Base-by-base conservation (phyloP, 345 rosid species). In the Hibiscus tridactylites region DNA sequence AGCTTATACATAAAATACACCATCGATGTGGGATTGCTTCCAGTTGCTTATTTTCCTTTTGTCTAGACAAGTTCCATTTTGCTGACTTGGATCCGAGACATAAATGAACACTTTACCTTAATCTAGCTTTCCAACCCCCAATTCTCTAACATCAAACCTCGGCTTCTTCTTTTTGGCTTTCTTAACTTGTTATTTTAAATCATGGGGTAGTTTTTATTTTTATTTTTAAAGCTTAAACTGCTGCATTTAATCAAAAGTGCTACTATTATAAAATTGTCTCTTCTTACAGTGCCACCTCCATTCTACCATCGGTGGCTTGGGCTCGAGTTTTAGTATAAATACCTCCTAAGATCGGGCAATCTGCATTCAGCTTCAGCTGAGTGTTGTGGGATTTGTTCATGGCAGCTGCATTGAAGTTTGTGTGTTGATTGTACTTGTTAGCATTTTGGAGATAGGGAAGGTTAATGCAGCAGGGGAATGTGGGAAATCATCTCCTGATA, bases 391-490 rank as follows among this genome's bases (percentile, higher is more conserved):
- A 72, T 26, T 21, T 26, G 11, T 61, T 44, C 29, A 60, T 80
- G 83, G 78, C 75, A 35, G 61, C 61, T 61, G 61, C 81, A 26
- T 24, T 71, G 67, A 78, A 80, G 33, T 60, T 71, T 19, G 47
- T 73, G 29, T 66, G 68, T 63, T 83, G 53, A 29, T 78, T 52
- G 75, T 78, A 39, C 10, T 71, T n/a, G 3, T 70, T 50, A 66
- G 61, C 66, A 1, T 70, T 70, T 65, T 29, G n/a, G 54, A 19
- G 46, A n/a, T 68, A 7, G 79, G 17, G 46, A 31, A 31, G 49
- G 81, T 70, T 33, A 26, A 77, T 72, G 87, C 77, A 5, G 83
- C 82, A 0, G 79, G 83, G 44, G 85, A 81, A 72, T 84, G 87
- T 49, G 85, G 83, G 1, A 81, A 81, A 62, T 33, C 80, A 11